Percentiles rank a stretch among this genome's conserved stretches.
These are phyloP conservation scores for Aspergillus haitiensis DNA, from an alignment of 495 filamentous ascomycete species.

Conservation along the genomic window DNA sequence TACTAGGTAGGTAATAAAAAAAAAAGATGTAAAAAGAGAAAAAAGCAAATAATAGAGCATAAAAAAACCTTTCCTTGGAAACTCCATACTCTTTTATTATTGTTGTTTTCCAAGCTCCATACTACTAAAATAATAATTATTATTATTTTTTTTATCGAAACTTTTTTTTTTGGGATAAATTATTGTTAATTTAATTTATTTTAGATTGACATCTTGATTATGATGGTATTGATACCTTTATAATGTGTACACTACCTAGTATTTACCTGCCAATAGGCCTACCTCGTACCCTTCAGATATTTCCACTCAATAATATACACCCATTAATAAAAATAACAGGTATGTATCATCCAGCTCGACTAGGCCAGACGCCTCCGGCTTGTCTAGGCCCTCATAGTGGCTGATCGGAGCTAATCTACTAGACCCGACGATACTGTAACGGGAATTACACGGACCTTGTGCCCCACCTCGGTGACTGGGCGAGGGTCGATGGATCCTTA, in stretches of 20 bases:
- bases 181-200: too few relatives aligned
- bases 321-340: slow-evolving; percentile 10
- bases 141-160: not conserved
- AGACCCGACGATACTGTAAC: slow-evolving; percentile 19
- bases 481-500: slow-evolving; percentile 16
- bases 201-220: too few relatives aligned
- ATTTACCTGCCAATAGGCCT: not conserved
- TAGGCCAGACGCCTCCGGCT: slow-evolving; percentile 19
- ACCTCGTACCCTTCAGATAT: not conserved
- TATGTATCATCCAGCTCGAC: slow-evolving; percentile 4
- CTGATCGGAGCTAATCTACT: slow-evolving; percentile 24
- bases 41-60: too few relatives aligned
- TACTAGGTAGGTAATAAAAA: slow-evolving; percentile 10
- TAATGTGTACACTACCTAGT: too few relatives aligned
- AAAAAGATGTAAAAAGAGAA: too few relatives aligned
- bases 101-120: not conserved
- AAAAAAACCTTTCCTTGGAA: too few relatives aligned
- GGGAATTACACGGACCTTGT: slow-evolving; percentile 26
- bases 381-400: slow-evolving; percentile 31
- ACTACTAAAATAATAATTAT: not conserved
- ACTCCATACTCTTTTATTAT: too few relatives aligned
- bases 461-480: slow-evolving; percentile 5
- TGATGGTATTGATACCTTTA: too few relatives aligned
- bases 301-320: not conserved
- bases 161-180: too few relatives aligned